Base-by-base conservation (phyloP, 1,284 basidiomycete species). In the Acaromyces ingoldii region DNA sequence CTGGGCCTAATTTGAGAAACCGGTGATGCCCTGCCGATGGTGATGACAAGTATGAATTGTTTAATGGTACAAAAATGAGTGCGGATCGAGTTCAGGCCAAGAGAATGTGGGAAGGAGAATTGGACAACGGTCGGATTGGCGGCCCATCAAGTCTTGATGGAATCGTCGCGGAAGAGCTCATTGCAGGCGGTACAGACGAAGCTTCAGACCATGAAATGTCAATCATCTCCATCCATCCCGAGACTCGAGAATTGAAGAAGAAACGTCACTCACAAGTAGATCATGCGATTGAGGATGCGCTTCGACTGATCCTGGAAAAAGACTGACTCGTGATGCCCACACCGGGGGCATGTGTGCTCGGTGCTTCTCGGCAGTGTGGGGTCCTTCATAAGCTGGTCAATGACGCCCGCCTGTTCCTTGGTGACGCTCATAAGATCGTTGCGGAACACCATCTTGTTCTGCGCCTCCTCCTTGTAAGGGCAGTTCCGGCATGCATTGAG, bases 401-500 rank as follows among this genome's bases (percentile, higher is more conserved):
- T 92, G 26, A 96, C 86, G 47, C 93, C 93, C 3, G 89, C 79
- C 91, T 89, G 78, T 91, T 93, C 78, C 89, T 91, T 65, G 87
- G 71, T 91, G 24, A 93, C 86, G 0, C 89, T 93, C 72, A 96
- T 80, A 78, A 97, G 77, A 78, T 97, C 93, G 61, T 98, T 95
- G 70, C 85, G 81, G 76, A 93, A 98, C 9, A 97, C 91, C 64
- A 88, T 86, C 66, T 86, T 86, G 77, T 90, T 89, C 21, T 87
- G 84, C 13, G 86, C 86, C 64, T 86, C 84, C 76, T 95, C 89
- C 59, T 88, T 85, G 76, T 88, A 92, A 15, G 81, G 78, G 78
- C 93, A 98, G 75, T 95, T 96, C 42, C 91, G 83, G 77, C 93
- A 98, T 3, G 87, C 88, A 69, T 91, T 93, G 53, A 93, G 84